phyloP scores from a whole-genome alignment of 2,329 filamentous ascomycete genomes.

The Cercospora beticola region DNA sequence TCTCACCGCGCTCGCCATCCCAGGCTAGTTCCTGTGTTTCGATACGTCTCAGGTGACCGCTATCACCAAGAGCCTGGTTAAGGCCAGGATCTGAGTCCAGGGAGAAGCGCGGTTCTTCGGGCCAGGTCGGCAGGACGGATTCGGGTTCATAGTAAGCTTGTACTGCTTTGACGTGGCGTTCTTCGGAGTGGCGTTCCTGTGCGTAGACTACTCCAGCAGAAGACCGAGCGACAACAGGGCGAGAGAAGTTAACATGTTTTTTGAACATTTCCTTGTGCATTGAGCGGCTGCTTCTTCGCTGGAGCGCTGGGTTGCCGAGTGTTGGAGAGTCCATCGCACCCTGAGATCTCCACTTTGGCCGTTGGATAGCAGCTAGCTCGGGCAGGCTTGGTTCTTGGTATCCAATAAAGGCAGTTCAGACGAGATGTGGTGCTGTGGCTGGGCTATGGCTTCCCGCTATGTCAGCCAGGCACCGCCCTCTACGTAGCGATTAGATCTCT shows the following conservation, averaged over 20 bases:
- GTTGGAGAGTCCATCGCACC: conserved; percentile 1
- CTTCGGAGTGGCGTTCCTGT: neutral
- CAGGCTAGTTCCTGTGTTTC: conserved; percentile 2
- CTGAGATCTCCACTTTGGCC: neutral
- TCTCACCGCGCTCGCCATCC: conserved; percentile 1
- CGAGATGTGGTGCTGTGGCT: neutral
- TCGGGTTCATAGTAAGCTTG: conserved; percentile 13
- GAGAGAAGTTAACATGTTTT: conserved; percentile 16
- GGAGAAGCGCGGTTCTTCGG: conserved; percentile 21
- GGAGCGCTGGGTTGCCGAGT: neutral
- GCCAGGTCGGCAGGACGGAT: conserved; percentile 5
- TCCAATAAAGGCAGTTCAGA: neutral
- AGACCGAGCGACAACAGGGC: neutral
- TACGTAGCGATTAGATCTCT: neutral
- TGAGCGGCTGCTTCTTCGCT: neutral
- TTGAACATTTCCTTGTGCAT: neutral
- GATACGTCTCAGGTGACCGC: neutral
- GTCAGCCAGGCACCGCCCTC: neutral
- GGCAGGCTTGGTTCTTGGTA: neutral
- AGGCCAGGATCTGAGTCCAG: conserved; percentile 9
- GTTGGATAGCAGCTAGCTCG: neutral
- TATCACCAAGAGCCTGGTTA: neutral
- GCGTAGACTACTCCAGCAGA: neutral
- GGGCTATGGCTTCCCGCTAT: neutral
- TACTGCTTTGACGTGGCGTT: conserved; percentile 9